Conservation (phyloP, 2,329 filamentous ascomycete species). For the Thelonectria discophora region DNA sequence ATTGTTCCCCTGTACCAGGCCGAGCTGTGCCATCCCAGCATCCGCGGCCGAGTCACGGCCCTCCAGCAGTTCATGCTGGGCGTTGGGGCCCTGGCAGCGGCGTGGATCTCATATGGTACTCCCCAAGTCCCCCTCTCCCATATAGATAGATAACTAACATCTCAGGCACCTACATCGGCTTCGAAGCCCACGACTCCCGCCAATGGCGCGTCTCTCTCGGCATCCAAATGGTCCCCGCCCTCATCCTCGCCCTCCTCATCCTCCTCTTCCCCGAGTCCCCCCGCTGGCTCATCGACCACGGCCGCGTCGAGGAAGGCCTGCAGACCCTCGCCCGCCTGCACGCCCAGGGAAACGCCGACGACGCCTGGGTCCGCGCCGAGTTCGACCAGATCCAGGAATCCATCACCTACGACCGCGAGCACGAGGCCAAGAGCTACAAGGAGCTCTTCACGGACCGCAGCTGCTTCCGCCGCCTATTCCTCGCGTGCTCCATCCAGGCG, state of each 20-base stretch:
- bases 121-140: slow-evolving; percentile 24
- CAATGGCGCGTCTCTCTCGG: slow-evolving; percentile 60
- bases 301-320: slow-evolving; percentile 70
- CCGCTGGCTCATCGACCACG: slow-evolving; percentile 80
- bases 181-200: slow-evolving; percentile 39
- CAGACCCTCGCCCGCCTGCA: slow-evolving; percentile 74
- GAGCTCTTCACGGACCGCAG: slow-evolving; percentile 72
- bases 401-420: slow-evolving; percentile 72
- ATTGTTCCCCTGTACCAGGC: slow-evolving; percentile 74
- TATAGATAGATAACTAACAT: too few relatives aligned
- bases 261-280: slow-evolving; percentile 74
- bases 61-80: slow-evolving; percentile 87
- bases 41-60: slow-evolving; percentile 77
- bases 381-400: slow-evolving; percentile 74
- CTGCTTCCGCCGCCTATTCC: slow-evolving; percentile 75
- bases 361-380: slow-evolving; percentile 77
- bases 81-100: slow-evolving; percentile 75
- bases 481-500: slow-evolving; percentile 75
- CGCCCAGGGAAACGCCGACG: slow-evolving; percentile 70
- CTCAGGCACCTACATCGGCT: slow-evolving; percentile 46
- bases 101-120: slow-evolving; percentile 76
- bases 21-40: slow-evolving; percentile 80
- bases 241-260: slow-evolving; percentile 71
- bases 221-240: slow-evolving; percentile 76
- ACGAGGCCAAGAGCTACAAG: slow-evolving; percentile 73